Conservation (phyloP, 2,329 filamentous ascomycete genomes). For the Aspergillaceae sp. region DNA sequence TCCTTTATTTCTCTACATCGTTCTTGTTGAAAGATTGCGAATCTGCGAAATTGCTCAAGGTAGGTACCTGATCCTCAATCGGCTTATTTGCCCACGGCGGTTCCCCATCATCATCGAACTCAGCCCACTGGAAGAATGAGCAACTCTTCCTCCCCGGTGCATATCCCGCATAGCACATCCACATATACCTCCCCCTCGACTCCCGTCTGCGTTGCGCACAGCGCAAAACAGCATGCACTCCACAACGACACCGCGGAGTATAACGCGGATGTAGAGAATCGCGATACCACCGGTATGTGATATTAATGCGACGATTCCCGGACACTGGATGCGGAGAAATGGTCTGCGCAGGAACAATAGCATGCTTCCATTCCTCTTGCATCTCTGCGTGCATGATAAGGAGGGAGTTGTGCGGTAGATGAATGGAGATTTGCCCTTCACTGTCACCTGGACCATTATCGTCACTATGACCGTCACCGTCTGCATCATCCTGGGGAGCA, state of each 20-base stretch:
- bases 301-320: conserved; percentile 74
- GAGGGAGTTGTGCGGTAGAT: conserved; percentile 88
- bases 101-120: conserved; percentile 78
- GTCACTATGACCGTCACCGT: conserved; percentile 38
- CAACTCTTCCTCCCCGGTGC: conserved; percentile 48
- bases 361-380: conserved; percentile 96
- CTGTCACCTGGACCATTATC: conserved; percentile 43
- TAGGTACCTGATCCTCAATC: conserved; percentile 12
- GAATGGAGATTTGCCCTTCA: conserved; percentile 82
- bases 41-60: conserved; percentile 18
- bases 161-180: conserved; percentile 75
- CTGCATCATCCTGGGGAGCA: conserved; percentile 39
- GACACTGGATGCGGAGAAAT: conserved; percentile 80
- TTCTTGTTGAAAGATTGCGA: conserved; percentile 1
- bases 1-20: not conserved
- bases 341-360: conserved; percentile 62
- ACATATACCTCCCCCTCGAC: conserved; percentile 74
- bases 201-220: conserved; percentile 72
- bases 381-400: conserved; percentile 96
- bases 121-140: conserved; percentile 74
- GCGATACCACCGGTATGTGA: conserved; percentile 87
- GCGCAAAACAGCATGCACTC: conserved; percentile 58
- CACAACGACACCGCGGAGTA: conserved; percentile 72
- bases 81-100: conserved; percentile 50
- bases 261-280: conserved; percentile 64